phyloP scores from a whole-genome alignment of 257 asterid genomes.

The Solanum phureja region DNA sequence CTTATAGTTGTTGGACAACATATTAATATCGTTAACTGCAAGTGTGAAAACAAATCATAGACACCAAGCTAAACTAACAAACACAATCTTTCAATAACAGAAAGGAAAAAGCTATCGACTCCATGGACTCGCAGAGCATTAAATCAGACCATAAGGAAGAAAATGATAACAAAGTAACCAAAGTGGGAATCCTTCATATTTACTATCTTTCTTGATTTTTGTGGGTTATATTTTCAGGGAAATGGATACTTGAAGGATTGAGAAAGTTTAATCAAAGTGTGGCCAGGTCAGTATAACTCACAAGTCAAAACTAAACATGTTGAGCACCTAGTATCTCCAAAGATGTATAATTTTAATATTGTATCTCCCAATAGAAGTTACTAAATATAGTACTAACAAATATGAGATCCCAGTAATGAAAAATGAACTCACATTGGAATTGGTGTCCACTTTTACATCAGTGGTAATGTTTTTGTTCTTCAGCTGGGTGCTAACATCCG shows the following conservation, averaged over 20 bases:
- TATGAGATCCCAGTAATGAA: not conserved
- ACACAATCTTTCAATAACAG: not conserved
- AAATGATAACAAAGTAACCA: not conserved
- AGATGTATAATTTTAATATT: not conserved
- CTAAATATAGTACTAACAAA: not conserved
- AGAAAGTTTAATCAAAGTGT: not conserved
- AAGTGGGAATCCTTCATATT: not conserved
- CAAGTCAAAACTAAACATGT: not conserved
- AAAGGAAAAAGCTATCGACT: not conserved
- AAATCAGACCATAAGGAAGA: not conserved
- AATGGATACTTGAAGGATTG: not conserved
- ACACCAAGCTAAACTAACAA: not conserved
- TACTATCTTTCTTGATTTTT: not conserved
- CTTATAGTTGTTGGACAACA: not conserved
- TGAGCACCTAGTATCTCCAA: not conserved
- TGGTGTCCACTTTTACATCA: constrained; percentile 56
- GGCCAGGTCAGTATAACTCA: not conserved
- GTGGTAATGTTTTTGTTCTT: constrained; percentile 52
- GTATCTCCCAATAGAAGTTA: not conserved
- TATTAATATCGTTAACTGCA: not conserved
- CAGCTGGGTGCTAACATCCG: constrained; percentile 51
- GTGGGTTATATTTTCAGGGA: not conserved
- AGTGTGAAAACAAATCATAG: not conserved
- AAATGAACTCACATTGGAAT: constrained; percentile 35
- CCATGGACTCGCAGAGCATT: not conserved